These are phyloP conservation scores for Diaporthe vexans DNA, from an alignment of 2,329 filamentous ascomycete species.

Conservation along the genomic window DNA sequence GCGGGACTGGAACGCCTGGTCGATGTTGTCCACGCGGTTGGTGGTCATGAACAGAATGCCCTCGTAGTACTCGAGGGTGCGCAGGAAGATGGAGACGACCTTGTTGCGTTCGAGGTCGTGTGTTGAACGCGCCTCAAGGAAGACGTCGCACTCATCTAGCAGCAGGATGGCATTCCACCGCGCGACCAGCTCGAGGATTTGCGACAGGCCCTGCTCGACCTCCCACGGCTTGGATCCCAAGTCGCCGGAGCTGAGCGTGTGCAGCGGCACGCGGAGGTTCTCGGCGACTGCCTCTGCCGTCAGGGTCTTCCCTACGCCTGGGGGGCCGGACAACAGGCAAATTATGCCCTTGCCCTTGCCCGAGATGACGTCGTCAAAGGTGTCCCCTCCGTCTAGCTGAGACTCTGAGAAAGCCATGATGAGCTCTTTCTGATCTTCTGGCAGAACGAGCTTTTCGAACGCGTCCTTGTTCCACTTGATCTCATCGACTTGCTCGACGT, in stretches of 20 bases:
- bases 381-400: constrained; percentile 56
- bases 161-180: constrained; percentile 80
- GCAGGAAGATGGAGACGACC: constrained; percentile 56
- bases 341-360: constrained; percentile 67
- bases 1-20: constrained; percentile 61
- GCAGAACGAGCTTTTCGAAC: constrained; percentile 64
- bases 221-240: constrained; percentile 75
- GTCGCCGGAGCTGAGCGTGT: constrained; percentile 74
- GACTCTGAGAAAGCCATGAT: constrained; percentile 64
- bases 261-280: constrained; percentile 62
- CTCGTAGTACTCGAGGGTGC: constrained; percentile 63
- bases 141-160: constrained; percentile 80
- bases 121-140: constrained; percentile 53
- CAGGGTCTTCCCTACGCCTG: constrained; percentile 65
- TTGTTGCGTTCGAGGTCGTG: constrained; percentile 57
- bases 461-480: constrained; percentile 64
- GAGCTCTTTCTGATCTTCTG: constrained; percentile 64
- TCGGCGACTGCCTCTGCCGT: constrained; percentile 66
- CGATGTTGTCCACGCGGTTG: constrained; percentile 61
- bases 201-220: constrained; percentile 75
- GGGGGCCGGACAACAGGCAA: constrained; percentile 62
- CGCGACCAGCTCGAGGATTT: constrained; percentile 80
- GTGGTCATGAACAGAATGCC: constrained; percentile 65
- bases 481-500: constrained; percentile 58
- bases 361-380: constrained; percentile 66